A percentile compares a stretch with the other conserved stretches of the same genome.
Conservation (phyloP, 495 filamentous ascomycete genomes). For the Physcia stellaris region DNA sequence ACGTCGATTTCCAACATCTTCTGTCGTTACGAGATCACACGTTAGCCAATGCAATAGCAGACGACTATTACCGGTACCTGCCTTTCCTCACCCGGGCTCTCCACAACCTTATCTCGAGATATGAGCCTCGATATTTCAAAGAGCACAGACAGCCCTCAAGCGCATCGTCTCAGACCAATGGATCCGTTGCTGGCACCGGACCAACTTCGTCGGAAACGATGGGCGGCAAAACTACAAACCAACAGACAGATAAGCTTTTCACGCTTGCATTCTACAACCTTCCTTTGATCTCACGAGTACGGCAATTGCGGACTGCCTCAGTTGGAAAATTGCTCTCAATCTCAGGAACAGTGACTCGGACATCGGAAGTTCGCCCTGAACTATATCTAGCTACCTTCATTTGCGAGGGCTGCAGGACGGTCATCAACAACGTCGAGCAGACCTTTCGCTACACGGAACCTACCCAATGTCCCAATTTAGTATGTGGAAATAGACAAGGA, state of each 20-base stretch:
- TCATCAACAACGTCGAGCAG: conserved; percentile 85
- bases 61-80: conserved; percentile 87
- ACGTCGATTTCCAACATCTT: conserved; percentile 90
- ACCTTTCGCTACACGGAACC: conserved; percentile 96
- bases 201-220: conserved; percentile 49
- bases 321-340: conserved; percentile 89
- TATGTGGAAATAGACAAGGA: conserved; percentile 75
- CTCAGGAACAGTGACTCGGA: conserved; percentile 91
- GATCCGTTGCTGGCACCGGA: conserved; percentile 54
- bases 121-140: conserved; percentile 87
- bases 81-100: conserved; percentile 83
- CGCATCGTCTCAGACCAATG: conserved; percentile 43
- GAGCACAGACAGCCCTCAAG: conserved; percentile 70
- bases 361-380: conserved; percentile 91
- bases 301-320: conserved; percentile 76
- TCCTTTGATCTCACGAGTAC: conserved; percentile 80
- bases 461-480: conserved; percentile 83
- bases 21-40: conserved; percentile 53
- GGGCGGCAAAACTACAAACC: conserved; percentile 66
- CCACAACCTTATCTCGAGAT: conserved; percentile 84
- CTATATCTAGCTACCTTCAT: conserved; percentile 83
- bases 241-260: conserved; percentile 94
- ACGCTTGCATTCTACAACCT: conserved; percentile 93
- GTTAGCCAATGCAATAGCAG: conserved; percentile 70
- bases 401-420: conserved; percentile 72